Percentiles rank a stretch among this genome's conserved stretches.
Evolutionary conservation across 148 eudicot species (phyloP).

Genomic region (Rhododendron griersonianum): DNA sequence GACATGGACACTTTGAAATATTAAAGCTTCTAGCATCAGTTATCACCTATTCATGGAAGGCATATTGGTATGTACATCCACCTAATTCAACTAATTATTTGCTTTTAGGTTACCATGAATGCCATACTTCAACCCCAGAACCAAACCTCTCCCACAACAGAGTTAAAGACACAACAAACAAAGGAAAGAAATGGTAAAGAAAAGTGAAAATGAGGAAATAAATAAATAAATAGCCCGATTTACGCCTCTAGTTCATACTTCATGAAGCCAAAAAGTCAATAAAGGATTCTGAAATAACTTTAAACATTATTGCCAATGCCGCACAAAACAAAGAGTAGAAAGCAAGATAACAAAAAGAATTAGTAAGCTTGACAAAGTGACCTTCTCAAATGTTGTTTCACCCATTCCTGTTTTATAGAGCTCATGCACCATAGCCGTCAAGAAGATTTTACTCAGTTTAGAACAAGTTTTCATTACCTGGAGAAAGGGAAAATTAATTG

Average conservation of each 20-base stretch:
- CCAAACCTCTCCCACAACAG: not conserved
- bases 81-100: not conserved
- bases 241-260: not conserved
- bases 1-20: not conserved
- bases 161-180: not conserved
- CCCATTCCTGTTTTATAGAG: conserved; percentile 94
- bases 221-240: not conserved
- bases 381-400: conserved; percentile 97
- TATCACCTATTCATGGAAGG: not conserved
- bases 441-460: conserved; percentile 73
- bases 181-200: not conserved
- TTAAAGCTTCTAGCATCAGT: not conserved
- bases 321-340: not conserved
- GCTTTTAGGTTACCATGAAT: not conserved
- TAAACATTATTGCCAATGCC: not conserved
- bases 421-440: conserved; percentile 97
- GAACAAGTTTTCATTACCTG: conserved; percentile 78
- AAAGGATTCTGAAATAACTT: not conserved
- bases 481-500: not conserved
- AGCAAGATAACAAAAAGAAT: not conserved
- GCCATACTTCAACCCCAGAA: not conserved
- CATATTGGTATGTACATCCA: not conserved
- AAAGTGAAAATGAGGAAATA: not conserved
- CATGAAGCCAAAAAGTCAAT: not conserved
- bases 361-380: conserved; percentile 17